These are phyloP conservation scores for Lantana camara DNA, from an alignment of 257 asterid species.

Conservation along the genomic window DNA sequence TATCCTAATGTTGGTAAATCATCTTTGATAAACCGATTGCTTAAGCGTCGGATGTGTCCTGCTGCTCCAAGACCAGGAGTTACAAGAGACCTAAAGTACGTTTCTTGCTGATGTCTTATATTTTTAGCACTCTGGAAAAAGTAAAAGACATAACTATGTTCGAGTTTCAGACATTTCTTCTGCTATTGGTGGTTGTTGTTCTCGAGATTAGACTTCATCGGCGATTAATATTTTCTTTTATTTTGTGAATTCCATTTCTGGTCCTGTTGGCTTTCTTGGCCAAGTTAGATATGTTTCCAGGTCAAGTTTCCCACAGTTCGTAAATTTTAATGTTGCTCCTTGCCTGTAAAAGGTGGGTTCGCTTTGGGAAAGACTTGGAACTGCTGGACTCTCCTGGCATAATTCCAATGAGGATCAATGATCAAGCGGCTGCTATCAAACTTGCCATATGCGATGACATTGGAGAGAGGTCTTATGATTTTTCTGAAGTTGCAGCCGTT, in stretches of 20 bases:
- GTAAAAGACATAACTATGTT: neutral
- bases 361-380: constrained; percentile 82
- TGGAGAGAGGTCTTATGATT: constrained; percentile 90
- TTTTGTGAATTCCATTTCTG: constrained; percentile 4
- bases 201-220: constrained; percentile 22
- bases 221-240: neutral
- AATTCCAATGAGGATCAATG: constrained; percentile 92
- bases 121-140: constrained; percentile 7
- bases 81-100: constrained; percentile 89
- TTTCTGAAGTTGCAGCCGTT: constrained; percentile 80
- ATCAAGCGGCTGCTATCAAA: constrained; percentile 88
- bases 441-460: constrained; percentile 97
- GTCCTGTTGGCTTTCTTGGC: constrained; percentile 7
- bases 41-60: constrained; percentile 94
- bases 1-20: constrained; percentile 99
- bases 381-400: constrained; percentile 94
- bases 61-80: constrained; percentile 99
- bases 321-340: constrained; percentile 24
- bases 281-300: constrained; percentile 4
- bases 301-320: neutral
- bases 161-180: constrained; percentile 13
- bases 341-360: constrained; percentile 76
- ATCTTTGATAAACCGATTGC: constrained; percentile 88
- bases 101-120: constrained; percentile 12
- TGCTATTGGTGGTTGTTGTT: neutral